A percentile compares a stretch with the other conserved stretches of the same genome.
phyloP scores from a whole-genome alignment of 768 basidiomycete species.

The Chalciporus piperatus region DNA sequence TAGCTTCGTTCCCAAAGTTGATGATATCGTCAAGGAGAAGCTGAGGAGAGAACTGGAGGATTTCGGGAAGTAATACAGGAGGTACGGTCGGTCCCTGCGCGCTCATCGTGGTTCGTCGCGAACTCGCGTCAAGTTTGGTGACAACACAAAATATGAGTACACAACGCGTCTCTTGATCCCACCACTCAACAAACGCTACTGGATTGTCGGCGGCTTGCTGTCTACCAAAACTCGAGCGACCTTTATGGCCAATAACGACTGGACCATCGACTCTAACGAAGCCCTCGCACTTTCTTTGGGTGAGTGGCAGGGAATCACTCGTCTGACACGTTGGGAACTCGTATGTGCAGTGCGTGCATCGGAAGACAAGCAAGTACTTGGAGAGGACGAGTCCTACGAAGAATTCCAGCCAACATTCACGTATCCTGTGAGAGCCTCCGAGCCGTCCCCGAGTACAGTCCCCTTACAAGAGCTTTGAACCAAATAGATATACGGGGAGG shows the following conservation, averaged over 20 bases:
- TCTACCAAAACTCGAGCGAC: background rate
- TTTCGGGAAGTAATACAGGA: constrained; percentile 38
- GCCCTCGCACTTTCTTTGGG: constrained; percentile 75
- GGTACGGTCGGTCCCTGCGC: constrained; percentile 28
- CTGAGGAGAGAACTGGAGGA: constrained; percentile 82
- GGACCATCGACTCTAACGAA: constrained; percentile 79
- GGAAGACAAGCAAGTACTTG: constrained; percentile 58
- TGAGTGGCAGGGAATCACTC: constrained; percentile 28
- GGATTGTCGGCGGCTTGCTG: background rate
- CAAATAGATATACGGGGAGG: constrained; percentile 85
- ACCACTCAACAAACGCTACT: background rate
- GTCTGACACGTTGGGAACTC: constrained; percentile 1
- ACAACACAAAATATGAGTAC: constrained; percentile 18
- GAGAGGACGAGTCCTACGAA: constrained; percentile 56
- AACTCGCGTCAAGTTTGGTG: background rate
- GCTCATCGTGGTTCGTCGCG: constrained; percentile 19
- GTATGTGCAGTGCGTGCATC: constrained; percentile 58
- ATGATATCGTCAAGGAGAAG: constrained; percentile 84
- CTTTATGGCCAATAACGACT: constrained; percentile 42
- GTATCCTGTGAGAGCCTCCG: constrained; percentile 68
- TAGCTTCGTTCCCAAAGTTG: constrained; percentile 76
- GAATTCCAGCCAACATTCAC: constrained; percentile 88
- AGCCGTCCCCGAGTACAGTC: background rate
- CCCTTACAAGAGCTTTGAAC: constrained; percentile 1
- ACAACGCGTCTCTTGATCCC: constrained; percentile 24